Percentiles rank a stretch among this genome's conserved stretches.
Evolutionary conservation across 2,329 filamentous ascomycete species (phyloP).

Genomic region (Claviceps sp.): DNA sequence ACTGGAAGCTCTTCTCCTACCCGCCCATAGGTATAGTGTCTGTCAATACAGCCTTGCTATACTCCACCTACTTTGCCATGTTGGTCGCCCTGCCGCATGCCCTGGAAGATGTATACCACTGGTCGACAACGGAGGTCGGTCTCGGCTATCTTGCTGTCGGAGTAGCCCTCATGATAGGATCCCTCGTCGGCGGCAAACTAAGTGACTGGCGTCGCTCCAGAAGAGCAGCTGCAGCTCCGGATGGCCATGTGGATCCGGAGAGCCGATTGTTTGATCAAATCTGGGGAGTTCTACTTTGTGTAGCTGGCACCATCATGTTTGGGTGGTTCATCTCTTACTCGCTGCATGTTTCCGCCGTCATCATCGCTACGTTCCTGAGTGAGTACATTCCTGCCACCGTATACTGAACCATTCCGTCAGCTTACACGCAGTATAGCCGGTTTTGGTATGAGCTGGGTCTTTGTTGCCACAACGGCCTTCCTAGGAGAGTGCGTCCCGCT

Average conservation of each 20-base stretch:
- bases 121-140: slow-evolving; percentile 20
- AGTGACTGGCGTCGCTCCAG: slow-evolving; percentile 22
- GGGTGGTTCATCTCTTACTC: slow-evolving; percentile 23
- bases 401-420: neutral
- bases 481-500: slow-evolving; percentile 25
- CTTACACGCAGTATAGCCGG: slow-evolving; percentile 11
- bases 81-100: slow-evolving; percentile 16
- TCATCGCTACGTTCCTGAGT: slow-evolving; percentile 19
- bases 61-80: slow-evolving; percentile 20
- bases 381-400: slow-evolving; percentile 3
- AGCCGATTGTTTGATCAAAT: slow-evolving; percentile 25
- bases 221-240: slow-evolving; percentile 6
- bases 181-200: slow-evolving; percentile 22
- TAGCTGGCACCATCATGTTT: slow-evolving; percentile 24
- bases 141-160: slow-evolving; percentile 21
- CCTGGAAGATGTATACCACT: slow-evolving; percentile 20
- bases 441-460: slow-evolving; percentile 27
- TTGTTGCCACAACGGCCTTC: slow-evolving; percentile 27
- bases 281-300: slow-evolving; percentile 23
- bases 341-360: slow-evolving; percentile 16
- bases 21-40: slow-evolving; percentile 20
- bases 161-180: slow-evolving; percentile 17
- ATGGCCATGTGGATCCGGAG: slow-evolving; percentile 20
- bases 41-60: slow-evolving; percentile 20
- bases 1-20: slow-evolving; percentile 18